Evolutionary conservation across 73 alveolate genomes (phyloP).

Genomic region (Stentor coeruleus): DNA sequence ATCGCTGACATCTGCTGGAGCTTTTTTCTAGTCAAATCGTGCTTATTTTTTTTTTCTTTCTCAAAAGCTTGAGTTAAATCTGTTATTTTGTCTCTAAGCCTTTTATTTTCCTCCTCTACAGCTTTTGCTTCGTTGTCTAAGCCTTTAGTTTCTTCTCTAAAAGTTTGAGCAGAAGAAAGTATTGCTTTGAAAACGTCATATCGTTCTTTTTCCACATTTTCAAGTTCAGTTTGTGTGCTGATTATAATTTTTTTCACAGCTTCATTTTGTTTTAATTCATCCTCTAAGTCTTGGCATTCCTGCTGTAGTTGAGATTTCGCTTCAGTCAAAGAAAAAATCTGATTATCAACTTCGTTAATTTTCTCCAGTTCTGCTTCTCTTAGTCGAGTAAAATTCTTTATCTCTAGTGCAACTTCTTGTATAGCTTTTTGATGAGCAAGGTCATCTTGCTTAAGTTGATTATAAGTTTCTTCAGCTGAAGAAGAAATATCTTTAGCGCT

Average conservation of each 20-base stretch:
- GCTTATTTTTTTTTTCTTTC: not conserved
- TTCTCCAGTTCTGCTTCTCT: not conserved
- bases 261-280: not conserved
- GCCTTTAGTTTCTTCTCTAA: constrained; percentile 6
- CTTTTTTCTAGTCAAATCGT: not conserved
- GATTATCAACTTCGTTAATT: not conserved
- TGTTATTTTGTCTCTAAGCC: not conserved
- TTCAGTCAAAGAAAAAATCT: constrained; percentile 1
- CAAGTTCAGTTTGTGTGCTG: constrained; percentile 8
- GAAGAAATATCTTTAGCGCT: not conserved
- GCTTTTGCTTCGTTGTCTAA: not conserved
- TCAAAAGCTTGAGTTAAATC: not conserved
- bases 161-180: not conserved
- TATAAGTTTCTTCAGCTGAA: constrained; percentile 11
- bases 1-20: not conserved
- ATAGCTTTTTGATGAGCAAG: constrained; percentile 2
- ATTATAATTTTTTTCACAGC: not conserved
- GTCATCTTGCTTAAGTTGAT: not conserved
- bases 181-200: constrained; percentile 2
- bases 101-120: constrained; percentile 18
- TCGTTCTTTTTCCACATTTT: constrained; percentile 9
- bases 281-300: not conserved
- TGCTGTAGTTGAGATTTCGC: not conserved
- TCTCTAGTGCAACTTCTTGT: not conserved
- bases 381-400: not conserved